A percentile compares a stretch with the other conserved stretches of the same genome.
These are phyloP conservation scores for Mycosphaerella sp. DNA, from an alignment of 2,329 filamentous ascomycete species.

Conservation along the genomic window DNA sequence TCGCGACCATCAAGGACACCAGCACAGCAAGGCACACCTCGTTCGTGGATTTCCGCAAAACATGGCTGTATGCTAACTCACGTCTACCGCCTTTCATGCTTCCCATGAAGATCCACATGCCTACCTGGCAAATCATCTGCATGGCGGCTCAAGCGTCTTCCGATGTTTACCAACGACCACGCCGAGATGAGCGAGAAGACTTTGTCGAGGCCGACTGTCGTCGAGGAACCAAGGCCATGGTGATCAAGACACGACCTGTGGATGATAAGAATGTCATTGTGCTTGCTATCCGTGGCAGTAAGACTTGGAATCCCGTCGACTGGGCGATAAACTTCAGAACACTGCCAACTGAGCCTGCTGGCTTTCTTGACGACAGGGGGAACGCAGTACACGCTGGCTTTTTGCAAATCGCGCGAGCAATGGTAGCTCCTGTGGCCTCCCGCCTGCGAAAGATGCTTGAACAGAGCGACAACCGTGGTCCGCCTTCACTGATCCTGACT, in stretches of 20 bases:
- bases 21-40: background rate
- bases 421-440: conserved; percentile 66
- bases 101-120: conserved; percentile 62
- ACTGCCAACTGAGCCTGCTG: conserved; percentile 57
- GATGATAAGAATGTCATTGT: conserved; percentile 74
- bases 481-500: conserved; percentile 70
- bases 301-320: conserved; percentile 63
- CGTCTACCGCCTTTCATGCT: conserved; percentile 62
- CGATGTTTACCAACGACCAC: conserved; percentile 63
- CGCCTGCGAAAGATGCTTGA: conserved; percentile 63
- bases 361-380: conserved; percentile 69
- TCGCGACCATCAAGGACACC: conserved; percentile 3
- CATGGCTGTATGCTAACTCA: conserved; percentile 72
- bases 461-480: conserved; percentile 61
- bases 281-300: conserved; percentile 75
- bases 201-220: conserved; percentile 67
- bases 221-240: conserved; percentile 76
- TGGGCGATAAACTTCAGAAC: conserved; percentile 78
- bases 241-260: conserved; percentile 72
- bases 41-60: conserved; percentile 49
- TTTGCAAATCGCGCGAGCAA: conserved; percentile 65
- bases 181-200: conserved; percentile 57
- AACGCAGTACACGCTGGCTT: conserved; percentile 81
- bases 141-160: conserved; percentile 73
- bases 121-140: conserved; percentile 70